phyloP scores from a whole-genome alignment of 345 rosid species.

The Psidium friedrichsthalianum region DNA sequence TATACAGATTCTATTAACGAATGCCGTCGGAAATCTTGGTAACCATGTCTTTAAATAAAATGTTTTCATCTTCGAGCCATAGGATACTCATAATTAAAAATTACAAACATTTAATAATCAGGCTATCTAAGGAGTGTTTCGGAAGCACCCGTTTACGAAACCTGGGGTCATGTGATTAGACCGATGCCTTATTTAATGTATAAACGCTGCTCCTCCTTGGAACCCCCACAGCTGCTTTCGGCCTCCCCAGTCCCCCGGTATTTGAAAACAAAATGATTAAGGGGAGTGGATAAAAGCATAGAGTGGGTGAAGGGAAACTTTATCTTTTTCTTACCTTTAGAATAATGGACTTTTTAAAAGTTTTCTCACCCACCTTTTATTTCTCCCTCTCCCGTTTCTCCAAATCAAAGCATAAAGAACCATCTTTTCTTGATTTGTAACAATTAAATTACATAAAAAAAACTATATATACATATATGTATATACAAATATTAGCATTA shows the following conservation, averaged over 20 bases:
- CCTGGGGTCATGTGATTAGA: not conserved
- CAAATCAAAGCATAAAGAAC: not conserved
- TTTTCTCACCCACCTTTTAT: no score
- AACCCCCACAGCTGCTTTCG: not conserved
- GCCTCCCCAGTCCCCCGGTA: not conserved
- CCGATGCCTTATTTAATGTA: not conserved
- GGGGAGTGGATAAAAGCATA: not conserved
- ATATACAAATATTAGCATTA: no score
- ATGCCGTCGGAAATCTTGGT: not conserved
- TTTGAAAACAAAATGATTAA: not conserved
- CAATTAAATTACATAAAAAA: no score
- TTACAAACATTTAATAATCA: not conserved
- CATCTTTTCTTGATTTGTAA: not conserved
- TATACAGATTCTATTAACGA: not conserved
- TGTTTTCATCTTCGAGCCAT: not conserved
- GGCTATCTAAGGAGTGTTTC: not conserved
- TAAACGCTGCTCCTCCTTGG: not conserved
- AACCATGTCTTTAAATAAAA: not conserved
- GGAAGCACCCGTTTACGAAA: not conserved
- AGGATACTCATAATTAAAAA: not conserved
- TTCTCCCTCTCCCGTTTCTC: no score
- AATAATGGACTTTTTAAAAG: not conserved
- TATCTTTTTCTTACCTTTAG: no score
- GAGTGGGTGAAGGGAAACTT: not conserved
- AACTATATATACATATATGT: no score